Conservation (phyloP, 1,284 basidiomycete species). For the Sanghuangporus sanghuang region DNA sequence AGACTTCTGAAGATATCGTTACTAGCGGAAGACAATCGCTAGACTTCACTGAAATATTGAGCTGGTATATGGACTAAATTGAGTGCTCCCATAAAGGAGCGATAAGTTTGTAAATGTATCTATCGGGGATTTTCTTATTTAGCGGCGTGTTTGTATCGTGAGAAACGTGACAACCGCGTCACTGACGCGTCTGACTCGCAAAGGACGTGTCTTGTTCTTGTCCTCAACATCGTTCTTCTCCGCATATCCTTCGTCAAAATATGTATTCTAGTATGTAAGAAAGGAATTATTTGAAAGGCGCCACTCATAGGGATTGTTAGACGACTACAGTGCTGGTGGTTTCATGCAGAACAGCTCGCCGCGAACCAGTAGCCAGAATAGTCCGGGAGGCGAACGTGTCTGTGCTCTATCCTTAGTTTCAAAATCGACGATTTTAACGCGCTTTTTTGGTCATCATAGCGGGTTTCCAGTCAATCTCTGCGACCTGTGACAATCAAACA, state of each 20-base stretch:
- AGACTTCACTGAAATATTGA: too few species aligned
- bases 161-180: neutral
- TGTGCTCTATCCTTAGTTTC: constrained; percentile 11
- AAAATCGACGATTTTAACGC: neutral
- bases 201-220: neutral
- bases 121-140: too few species aligned
- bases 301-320: neutral
- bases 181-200: constrained; percentile 6
- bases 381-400: constrained; percentile 40
- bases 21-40: too few species aligned
- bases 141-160: too few species aligned
- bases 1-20: too few species aligned
- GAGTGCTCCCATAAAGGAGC: too few species aligned
- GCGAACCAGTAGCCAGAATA: constrained; percentile 29
- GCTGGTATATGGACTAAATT: too few species aligned
- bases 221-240: neutral
- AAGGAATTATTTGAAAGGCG: neutral
- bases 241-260: neutral
- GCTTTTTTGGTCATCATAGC: constrained; percentile 30
- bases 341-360: constrained; percentile 17
- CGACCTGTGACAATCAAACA: constrained; percentile 87
- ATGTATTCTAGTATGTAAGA: constrained; percentile 3
- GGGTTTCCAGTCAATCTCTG: constrained; percentile 54
- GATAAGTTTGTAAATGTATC: too few species aligned
- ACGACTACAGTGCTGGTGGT: constrained; percentile 15